A percentile compares a stretch with the other conserved stretches of the same genome.
These are phyloP conservation scores for Hylodesmum podocarpum DNA, from an alignment of 306 rosid species.

Conservation along the genomic window DNA sequence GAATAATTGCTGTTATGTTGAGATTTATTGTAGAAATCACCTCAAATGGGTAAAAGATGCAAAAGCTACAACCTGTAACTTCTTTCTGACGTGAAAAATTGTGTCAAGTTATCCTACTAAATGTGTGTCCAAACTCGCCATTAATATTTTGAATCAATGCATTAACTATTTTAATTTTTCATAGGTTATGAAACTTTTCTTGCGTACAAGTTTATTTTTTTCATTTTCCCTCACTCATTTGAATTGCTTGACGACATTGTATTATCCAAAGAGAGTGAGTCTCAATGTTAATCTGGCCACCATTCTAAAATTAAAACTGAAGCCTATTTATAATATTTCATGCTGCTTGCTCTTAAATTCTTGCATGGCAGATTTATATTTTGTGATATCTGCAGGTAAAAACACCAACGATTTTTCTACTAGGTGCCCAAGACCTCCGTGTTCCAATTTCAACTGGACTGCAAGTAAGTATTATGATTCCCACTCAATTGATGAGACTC, in stretches of 20 bases:
- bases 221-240: background rate
- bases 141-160: background rate
- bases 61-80: too few species aligned
- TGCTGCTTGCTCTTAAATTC: constrained; percentile 12
- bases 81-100: too few species aligned
- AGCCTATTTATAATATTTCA: background rate
- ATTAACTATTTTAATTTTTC: background rate
- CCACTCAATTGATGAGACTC: background rate
- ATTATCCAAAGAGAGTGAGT: background rate
- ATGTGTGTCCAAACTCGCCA: too few species aligned
- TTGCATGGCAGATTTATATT: constrained; percentile 12
- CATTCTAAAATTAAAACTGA: background rate
- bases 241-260: background rate
- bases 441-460: constrained; percentile 59
- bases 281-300: background rate
- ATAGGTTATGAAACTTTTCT: background rate
- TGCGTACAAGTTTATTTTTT: constrained; percentile 6
- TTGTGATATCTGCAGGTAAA: constrained; percentile 63
- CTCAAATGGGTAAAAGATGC: too few species aligned
- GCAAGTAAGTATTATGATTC: constrained; percentile 43
- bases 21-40: too few species aligned
- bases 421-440: constrained; percentile 94
- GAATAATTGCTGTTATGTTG: too few species aligned
- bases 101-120: too few species aligned
- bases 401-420: constrained; percentile 80